Evolutionary conservation across 306 rosid genomes (phyloP).

Genomic region (Lathyrus tuberosus): DNA sequence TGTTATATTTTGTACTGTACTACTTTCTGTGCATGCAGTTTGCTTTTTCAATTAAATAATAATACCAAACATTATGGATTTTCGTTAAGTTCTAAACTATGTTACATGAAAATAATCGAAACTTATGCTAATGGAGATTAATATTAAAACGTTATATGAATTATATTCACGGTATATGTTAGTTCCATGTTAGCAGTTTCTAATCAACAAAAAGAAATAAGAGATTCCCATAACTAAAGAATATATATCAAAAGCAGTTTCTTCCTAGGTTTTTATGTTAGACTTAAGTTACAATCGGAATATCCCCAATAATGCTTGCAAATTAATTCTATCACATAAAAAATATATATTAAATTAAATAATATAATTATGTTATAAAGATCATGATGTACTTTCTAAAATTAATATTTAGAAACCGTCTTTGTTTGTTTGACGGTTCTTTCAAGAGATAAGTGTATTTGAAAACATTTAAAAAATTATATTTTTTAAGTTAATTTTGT

Average conservation of each 20-base stretch:
- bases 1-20: background rate
- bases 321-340: too few relatives aligned
- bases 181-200: background rate
- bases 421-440: too few relatives aligned
- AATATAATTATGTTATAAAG: too few relatives aligned
- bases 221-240: background rate
- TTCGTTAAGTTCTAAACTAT: constrained; percentile 40
- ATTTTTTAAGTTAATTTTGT: too few relatives aligned
- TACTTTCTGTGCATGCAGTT: background rate
- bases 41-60: background rate
- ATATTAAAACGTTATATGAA: constrained; percentile 1
- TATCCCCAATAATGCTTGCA: background rate
- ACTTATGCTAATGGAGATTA: background rate
- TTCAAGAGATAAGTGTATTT: too few relatives aligned
- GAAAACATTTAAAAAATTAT: too few relatives aligned
- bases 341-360: too few relatives aligned
- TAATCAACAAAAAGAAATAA: too few relatives aligned
- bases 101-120: constrained; percentile 41
- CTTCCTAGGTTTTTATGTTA: constrained; percentile 43
- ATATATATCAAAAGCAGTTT: constrained; percentile 20
- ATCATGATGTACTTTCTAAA: too few relatives aligned
- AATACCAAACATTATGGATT: background rate
- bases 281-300: background rate
- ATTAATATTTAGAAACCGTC: too few relatives aligned
- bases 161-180: constrained; percentile 21